Evolutionary conservation across 106 monocot genomes (phyloP).

Genomic region (Chionographis japonica): DNA sequence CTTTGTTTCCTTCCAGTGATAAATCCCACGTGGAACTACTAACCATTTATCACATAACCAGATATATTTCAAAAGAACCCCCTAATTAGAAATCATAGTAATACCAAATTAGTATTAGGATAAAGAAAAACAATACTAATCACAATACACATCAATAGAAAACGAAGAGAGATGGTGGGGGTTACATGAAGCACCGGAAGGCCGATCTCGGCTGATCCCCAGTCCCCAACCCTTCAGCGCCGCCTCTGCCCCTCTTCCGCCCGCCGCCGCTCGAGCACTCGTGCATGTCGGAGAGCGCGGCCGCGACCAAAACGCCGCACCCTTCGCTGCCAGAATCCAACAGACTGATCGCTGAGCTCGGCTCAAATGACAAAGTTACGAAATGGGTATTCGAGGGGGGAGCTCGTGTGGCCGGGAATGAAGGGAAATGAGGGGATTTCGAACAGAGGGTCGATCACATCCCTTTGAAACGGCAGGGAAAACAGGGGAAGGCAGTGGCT

Average conservation of each 20-base stretch:
- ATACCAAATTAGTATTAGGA: not conserved
- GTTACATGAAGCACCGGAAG: conserved; percentile 39
- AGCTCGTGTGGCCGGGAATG: too few relatives aligned
- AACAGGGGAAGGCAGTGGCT: not conserved
- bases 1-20: too few relatives aligned
- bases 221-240: not conserved
- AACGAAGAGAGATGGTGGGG: not conserved
- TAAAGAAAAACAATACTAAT: not conserved
- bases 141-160: not conserved
- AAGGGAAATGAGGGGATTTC: too few relatives aligned
- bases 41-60: too few relatives aligned
- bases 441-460: not conserved
- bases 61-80: not conserved
- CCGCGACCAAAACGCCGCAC: conserved; percentile 21
- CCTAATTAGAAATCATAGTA: not conserved
- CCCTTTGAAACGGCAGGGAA: not conserved
- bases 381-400: too few relatives aligned
- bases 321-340: conserved; percentile 13
- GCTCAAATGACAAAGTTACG: too few relatives aligned
- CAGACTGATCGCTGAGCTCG: not conserved
- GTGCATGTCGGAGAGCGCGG: conserved; percentile 42
- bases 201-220: conserved; percentile 34
- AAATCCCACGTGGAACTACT: too few relatives aligned
- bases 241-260: not conserved
- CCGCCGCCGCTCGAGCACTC: conserved; percentile 12